Conservation (phyloP, 2,329 filamentous ascomycete genomes). For the Phialophora chinensis region DNA sequence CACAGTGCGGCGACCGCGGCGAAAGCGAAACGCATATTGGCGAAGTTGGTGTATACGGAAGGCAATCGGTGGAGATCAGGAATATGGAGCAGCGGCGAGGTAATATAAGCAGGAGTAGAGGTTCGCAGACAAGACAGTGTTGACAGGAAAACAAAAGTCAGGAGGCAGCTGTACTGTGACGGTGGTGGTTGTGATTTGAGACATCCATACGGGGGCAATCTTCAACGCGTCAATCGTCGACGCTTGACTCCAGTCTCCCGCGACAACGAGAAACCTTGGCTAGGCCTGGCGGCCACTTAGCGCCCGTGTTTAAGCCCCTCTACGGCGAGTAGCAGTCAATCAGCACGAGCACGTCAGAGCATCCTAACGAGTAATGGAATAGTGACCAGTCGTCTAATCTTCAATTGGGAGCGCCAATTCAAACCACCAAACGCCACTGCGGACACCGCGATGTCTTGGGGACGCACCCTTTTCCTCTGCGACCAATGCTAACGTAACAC, state of each 20-base stretch:
- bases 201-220: conserved; percentile 17
- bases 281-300: conserved; percentile 15
- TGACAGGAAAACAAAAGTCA: conserved; percentile 6
- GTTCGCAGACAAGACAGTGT: neutral
- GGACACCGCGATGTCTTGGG: neutral
- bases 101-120: neutral
- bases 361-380: conserved; percentile 16
- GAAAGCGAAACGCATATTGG: conserved; percentile 54
- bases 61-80: conserved; percentile 6
- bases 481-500: neutral
- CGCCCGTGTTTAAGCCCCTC: conserved; percentile 3
- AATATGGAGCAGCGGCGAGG: neutral
- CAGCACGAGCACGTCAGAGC: conserved; percentile 10
- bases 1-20: conserved; percentile 53
- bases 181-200: conserved; percentile 14
- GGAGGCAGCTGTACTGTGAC: conserved; percentile 6
- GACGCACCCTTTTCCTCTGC: neutral
- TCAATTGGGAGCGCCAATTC: neutral
- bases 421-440: neutral
- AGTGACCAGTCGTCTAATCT: neutral
- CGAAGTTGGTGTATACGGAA: neutral
- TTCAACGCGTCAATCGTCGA: conserved; percentile 13
- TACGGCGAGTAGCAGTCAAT: neutral
- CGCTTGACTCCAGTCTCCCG: neutral
- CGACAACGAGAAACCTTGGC: conserved; percentile 9